Evolutionary conservation across 1,139 yeast species (phyloP).

Genomic region (Trichomonascaceae sp.): DNA sequence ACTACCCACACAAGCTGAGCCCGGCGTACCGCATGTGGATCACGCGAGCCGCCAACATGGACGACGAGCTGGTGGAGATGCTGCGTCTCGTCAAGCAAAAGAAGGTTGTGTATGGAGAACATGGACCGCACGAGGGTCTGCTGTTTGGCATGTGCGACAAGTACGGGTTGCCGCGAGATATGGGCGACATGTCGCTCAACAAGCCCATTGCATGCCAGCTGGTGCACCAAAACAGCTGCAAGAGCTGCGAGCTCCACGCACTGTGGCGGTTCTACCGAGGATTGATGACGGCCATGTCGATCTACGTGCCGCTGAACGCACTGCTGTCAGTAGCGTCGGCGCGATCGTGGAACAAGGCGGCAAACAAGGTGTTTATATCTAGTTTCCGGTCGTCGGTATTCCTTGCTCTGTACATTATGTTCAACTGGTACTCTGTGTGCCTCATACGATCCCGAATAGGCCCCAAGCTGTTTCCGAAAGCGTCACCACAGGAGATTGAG

Average conservation of each 20-base stretch:
- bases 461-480: slow-evolving; percentile 20
- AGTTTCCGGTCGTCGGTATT: slow-evolving; percentile 29
- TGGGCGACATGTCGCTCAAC: slow-evolving; percentile 20
- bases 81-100: slow-evolving; percentile 22
- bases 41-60: slow-evolving; percentile 31
- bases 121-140: slow-evolving; percentile 16
- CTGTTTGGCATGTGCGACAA: slow-evolving; percentile 20
- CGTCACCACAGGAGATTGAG: slow-evolving; percentile 22
- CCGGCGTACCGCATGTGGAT: slow-evolving; percentile 32
- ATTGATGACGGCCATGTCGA: slow-evolving; percentile 25
- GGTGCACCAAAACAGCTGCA: slow-evolving; percentile 26
- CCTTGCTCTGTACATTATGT: slow-evolving; percentile 27
- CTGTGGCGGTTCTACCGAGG: slow-evolving; percentile 27
- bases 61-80: slow-evolving; percentile 25
- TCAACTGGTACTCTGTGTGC: slow-evolving; percentile 32
- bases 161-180: slow-evolving; percentile 18
- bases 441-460: slow-evolving; percentile 26
- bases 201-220: slow-evolving; percentile 29
- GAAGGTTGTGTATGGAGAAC: slow-evolving; percentile 23
- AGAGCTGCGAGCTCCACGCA: slow-evolving; percentile 29
- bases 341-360: slow-evolving; percentile 3
- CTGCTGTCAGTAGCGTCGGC: slow-evolving; percentile 5
- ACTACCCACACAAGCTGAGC: slow-evolving; percentile 26
- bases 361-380: slow-evolving; percentile 5
- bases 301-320: slow-evolving; percentile 17